A percentile compares a stretch with the other conserved stretches of the same genome.
These are phyloP conservation scores for Candida methanosorbosa DNA, from an alignment of 805 yeast species.

Conservation along the genomic window DNA sequence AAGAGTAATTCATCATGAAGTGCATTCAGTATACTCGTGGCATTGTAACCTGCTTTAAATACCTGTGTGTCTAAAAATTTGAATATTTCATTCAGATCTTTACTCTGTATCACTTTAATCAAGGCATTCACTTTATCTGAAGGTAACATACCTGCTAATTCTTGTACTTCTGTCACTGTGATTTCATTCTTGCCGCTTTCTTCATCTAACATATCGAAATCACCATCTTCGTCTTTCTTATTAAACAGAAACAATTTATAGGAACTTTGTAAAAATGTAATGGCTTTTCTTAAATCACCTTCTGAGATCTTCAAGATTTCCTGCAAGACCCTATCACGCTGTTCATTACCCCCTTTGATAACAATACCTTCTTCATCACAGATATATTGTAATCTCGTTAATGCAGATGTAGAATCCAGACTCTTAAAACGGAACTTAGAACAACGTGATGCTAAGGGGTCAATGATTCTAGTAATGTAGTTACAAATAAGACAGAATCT, in stretches of 20 bases:
- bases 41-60: conserved; percentile 24
- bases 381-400: conserved; percentile 56
- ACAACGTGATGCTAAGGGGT: conserved; percentile 93
- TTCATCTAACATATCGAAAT: conserved; percentile 20
- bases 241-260: conserved; percentile 38
- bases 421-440: conserved; percentile 88
- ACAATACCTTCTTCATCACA: conserved; percentile 41
- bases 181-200: conserved; percentile 9
- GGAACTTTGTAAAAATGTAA: conserved; percentile 82
- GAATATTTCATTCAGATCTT: conserved; percentile 17
- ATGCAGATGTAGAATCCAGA: conserved; percentile 62
- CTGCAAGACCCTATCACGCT: conserved; percentile 43
- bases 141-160: conserved; percentile 27
- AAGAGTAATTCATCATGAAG: conserved; percentile 24
- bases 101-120: conserved; percentile 8
- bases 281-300: conserved; percentile 92
- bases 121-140: conserved; percentile 9
- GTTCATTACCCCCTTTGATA: conserved; percentile 17
- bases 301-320: conserved; percentile 63
- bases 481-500: conserved; percentile 94
- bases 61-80: conserved; percentile 17
- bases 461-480: conserved; percentile 92
- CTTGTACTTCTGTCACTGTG: conserved; percentile 9
- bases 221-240: conserved; percentile 19
- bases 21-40: conserved; percentile 19